A percentile compares a stretch with the other conserved stretches of the same genome.
Conservation (phyloP, 2,329 filamentous ascomycete species). For the Harringtonia lauricola region DNA sequence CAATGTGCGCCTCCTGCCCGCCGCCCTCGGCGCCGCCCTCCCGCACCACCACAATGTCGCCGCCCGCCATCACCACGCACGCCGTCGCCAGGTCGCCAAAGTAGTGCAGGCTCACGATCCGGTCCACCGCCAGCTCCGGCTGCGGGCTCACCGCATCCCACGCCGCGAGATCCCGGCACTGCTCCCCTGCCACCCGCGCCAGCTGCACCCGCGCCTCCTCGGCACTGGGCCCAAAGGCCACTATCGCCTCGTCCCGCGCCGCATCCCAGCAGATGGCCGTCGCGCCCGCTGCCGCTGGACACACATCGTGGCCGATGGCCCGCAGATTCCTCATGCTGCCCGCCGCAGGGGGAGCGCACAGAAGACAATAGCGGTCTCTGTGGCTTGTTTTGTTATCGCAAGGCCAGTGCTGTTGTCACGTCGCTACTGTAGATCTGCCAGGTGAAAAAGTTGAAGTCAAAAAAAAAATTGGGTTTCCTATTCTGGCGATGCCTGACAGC, state of each 20-base stretch:
- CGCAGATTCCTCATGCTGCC: slow-evolving; percentile 73
- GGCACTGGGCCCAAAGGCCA: slow-evolving; percentile 70
- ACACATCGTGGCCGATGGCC: slow-evolving; percentile 60
- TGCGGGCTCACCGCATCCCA: slow-evolving; percentile 83
- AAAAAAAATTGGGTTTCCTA: slow-evolving; percentile 5
- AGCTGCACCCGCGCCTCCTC: slow-evolving; percentile 65
- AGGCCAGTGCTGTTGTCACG: too few relatives aligned
- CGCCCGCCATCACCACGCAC: slow-evolving; percentile 77
- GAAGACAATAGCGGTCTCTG: too few relatives aligned
- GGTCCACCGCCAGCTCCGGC: slow-evolving; percentile 65
- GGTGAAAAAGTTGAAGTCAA: too few relatives aligned
- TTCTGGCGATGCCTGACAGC: slow-evolving; percentile 2
- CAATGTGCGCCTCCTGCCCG: slow-evolving; percentile 56
- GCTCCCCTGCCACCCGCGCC: slow-evolving; percentile 32
- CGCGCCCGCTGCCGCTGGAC: slow-evolving; percentile 49
- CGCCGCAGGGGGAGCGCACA: too few relatives aligned
- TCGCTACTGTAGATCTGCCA: too few relatives aligned
- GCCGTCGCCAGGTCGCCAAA: slow-evolving; percentile 69
- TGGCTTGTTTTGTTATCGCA: too few relatives aligned
- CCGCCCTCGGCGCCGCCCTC: slow-evolving; percentile 41
- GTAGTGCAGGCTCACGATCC: slow-evolving; percentile 69
- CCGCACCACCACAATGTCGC: slow-evolving; percentile 78
- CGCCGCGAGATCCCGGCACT: slow-evolving; percentile 50
- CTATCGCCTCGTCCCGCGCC: slow-evolving; percentile 64
- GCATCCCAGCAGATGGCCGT: slow-evolving; percentile 82